phyloP scores from a whole-genome alignment of 148 eudicot genomes.

The Spergularia bocconei region DNA sequence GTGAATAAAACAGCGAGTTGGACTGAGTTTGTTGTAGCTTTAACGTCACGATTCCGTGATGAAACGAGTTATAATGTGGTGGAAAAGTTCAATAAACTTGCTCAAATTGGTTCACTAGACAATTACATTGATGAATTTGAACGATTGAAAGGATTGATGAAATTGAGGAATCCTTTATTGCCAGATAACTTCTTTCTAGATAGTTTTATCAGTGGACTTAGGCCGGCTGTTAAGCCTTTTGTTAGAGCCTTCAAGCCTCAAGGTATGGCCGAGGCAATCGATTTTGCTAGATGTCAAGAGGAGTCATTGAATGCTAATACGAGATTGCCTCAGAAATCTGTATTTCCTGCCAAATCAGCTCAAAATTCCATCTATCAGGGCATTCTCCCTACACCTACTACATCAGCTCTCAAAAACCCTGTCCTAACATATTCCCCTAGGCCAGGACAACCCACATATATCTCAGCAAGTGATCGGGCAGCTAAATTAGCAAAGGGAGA shows the following conservation, averaged over 20 bases:
- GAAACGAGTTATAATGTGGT: background rate
- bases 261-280: background rate
- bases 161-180: background rate
- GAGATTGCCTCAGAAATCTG: background rate
- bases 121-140: no score
- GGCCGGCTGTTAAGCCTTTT: background rate
- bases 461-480: no score
- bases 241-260: background rate
- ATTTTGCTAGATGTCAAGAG: background rate
- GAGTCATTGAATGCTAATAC: background rate
- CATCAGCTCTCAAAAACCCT: no score
- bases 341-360: background rate
- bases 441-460: no score
- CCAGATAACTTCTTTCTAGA: background rate
- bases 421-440: no score
- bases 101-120: background rate
- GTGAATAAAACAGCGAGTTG: background rate
- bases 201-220: background rate
- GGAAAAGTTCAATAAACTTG: background rate
- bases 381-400: no score
- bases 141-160: background rate
- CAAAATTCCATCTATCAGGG: background rate
- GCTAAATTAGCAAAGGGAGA: no score
- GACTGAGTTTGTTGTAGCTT: background rate
- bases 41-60: background rate